These are phyloP conservation scores for Beauveria pseudobassiana DNA, from an alignment of 2,329 filamentous ascomycete genomes.

Conservation along the genomic window DNA sequence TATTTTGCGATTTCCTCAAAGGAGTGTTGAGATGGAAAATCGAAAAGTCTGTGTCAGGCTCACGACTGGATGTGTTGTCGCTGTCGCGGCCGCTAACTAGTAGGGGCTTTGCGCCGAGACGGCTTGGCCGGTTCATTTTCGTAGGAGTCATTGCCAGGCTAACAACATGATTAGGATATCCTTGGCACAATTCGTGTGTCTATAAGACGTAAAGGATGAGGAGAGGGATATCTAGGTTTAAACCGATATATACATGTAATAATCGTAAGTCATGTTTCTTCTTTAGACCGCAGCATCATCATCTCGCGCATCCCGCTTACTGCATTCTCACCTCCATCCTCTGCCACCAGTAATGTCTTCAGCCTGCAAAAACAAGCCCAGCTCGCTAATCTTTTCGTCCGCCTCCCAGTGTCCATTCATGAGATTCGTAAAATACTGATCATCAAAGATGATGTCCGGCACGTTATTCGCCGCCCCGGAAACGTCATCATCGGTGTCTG, in stretches of 20 bases:
- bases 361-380: constrained; percentile 23
- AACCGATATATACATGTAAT: too few species aligned
- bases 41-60: too few species aligned
- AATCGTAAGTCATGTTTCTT: too few species aligned
- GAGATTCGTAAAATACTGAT: constrained; percentile 28
- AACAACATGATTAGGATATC: too few species aligned
- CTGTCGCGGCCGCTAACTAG: background rate
- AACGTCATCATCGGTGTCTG: background rate
- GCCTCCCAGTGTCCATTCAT: constrained; percentile 29
- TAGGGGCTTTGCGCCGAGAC: background rate
- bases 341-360: background rate
- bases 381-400: constrained; percentile 26
- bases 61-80: background rate
- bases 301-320: too few species aligned
- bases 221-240: too few species aligned
- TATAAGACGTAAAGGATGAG: too few species aligned
- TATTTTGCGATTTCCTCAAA: background rate
- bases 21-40: too few species aligned
- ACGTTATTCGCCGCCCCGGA: background rate
- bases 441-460: constrained; percentile 23
- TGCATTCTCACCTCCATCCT: background rate
- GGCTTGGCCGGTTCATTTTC: constrained; percentile 7
- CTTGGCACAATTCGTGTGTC: too few species aligned
- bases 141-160: background rate
- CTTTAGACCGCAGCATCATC: too few species aligned